Base-by-base conservation (phyloP, 2,329 filamentous ascomycete species). In the Aspergillus texensis region DNA sequence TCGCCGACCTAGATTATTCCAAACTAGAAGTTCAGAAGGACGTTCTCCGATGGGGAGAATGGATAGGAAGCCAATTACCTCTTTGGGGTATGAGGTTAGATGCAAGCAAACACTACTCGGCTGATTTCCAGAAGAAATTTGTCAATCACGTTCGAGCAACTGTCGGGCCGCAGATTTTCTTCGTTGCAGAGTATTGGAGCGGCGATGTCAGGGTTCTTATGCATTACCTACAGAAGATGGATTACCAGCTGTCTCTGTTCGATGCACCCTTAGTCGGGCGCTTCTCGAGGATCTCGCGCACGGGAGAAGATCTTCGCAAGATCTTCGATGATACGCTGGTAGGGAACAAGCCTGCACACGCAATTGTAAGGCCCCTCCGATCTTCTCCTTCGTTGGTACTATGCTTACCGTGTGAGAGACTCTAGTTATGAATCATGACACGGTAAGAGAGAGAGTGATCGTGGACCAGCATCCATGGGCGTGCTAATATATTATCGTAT, bases 381-480 rank as follows among this genome's bases (percentile, higher is more conserved):
- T 58, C 10, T 11, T 58, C 52, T 30, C 48, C 26, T 9, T 26
- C 16, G 19, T 11, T 10, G 57, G 21, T 9, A 30, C n/a, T 6
- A 54, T 56, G 10, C 64, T 68, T 45, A 66, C 19, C 24, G 32
- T 36, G 41, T 19, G 84, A 75, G 91, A 86, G 77, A 91, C 89
- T 0, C 83, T 91, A 5, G 88, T 92, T 1, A 87, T 87, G 76
- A 92, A 91, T 75, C 90, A 92, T 77, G 90, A 92, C 73, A 92
- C 89, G 0, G 79, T 79, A 73, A 67, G 77, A 70, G 9, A 11
- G 14, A 11, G 4, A 2, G 21, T 28, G 4, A 30, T 9, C 12
- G 30, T 6, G 1, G 4, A 3, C 26, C 8, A 12, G 28, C 5
- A 11, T 19, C 12, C 28, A 26, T 56, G 12, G 28, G n/a, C 12